Conservation (phyloP, 148 eudicot genomes). For the Selenicereus undatus region DNA sequence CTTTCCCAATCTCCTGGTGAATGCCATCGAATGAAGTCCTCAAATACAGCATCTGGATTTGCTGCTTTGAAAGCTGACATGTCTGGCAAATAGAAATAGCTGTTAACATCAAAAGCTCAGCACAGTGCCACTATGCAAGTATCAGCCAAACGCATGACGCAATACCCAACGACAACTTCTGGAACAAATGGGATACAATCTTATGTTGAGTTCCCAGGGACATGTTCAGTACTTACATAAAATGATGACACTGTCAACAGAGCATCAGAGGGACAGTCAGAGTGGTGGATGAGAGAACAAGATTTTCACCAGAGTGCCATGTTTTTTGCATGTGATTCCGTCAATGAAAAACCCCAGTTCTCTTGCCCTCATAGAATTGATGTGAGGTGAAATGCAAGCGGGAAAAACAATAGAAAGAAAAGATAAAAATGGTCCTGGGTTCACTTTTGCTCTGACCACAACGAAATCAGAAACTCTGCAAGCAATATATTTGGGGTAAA, state of each 20-base stretch:
- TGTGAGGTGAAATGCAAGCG: background rate
- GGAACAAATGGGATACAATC: background rate
- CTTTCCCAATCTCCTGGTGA: constrained; percentile 96
- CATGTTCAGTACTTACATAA: background rate
- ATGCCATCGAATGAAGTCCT: constrained; percentile 99
- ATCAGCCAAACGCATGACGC: background rate
- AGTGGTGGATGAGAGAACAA: background rate
- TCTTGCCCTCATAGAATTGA: background rate
- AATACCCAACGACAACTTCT: background rate
- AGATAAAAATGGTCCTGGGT: background rate
- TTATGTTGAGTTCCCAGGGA: background rate
- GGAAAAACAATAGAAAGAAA: background rate
- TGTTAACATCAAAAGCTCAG: background rate
- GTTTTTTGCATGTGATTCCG: background rate
- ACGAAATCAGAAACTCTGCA: background rate
- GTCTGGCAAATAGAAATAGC: constrained; percentile 43
- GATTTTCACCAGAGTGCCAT: background rate
- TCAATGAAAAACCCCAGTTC: background rate
- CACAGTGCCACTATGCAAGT: background rate
- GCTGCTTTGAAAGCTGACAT: constrained; percentile 99
- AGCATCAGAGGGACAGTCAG: background rate
- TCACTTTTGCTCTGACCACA: background rate
- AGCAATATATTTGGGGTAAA: no score
- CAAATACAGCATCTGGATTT: constrained; percentile 89
- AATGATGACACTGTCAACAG: background rate